Conservation (phyloP, 1,139 yeast genomes). For the Pneumocystis murina region DNA sequence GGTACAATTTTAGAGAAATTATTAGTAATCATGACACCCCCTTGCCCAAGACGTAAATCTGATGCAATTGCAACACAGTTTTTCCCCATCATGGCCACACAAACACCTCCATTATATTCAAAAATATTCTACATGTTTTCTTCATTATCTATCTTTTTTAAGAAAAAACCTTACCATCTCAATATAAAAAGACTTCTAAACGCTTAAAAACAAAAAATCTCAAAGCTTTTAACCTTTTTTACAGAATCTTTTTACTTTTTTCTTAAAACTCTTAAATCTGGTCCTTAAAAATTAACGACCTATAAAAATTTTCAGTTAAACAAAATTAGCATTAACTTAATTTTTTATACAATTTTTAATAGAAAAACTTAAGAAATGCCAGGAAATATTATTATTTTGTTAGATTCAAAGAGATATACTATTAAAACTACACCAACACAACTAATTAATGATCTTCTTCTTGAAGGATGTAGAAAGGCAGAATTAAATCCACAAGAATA, state of each 20-base stretch:
- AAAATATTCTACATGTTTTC: background rate
- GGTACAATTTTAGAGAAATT: conserved; percentile 79
- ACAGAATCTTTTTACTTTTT: background rate
- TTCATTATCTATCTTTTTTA: background rate
- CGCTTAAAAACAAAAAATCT: too few species aligned
- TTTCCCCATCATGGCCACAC: conserved; percentile 97
- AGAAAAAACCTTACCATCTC: background rate
- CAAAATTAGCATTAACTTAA: background rate
- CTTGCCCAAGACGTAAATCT: conserved; percentile 86
- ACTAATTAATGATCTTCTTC: conserved; percentile 7
- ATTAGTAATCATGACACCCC: conserved; percentile 80
- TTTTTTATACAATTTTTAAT: background rate
- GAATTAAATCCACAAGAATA: conserved; percentile 5
- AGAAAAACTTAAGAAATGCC: background rate
- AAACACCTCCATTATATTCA: conserved; percentile 56
- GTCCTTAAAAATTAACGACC: background rate
- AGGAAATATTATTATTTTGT: conserved; percentile 7
- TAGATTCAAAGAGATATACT: conserved; percentile 5
- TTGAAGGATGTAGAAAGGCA: conserved; percentile 10
- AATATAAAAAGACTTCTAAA: too few species aligned
- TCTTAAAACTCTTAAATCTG: background rate
- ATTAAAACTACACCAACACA: conserved; percentile 8
- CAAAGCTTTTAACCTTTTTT: background rate
- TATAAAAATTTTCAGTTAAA: background rate
- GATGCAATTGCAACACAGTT: conserved; percentile 97